Percentiles rank a stretch among this genome's conserved stretches.
phyloP scores from a whole-genome alignment of 805 yeast species.

The Wickerhamomyces mucosus region DNA sequence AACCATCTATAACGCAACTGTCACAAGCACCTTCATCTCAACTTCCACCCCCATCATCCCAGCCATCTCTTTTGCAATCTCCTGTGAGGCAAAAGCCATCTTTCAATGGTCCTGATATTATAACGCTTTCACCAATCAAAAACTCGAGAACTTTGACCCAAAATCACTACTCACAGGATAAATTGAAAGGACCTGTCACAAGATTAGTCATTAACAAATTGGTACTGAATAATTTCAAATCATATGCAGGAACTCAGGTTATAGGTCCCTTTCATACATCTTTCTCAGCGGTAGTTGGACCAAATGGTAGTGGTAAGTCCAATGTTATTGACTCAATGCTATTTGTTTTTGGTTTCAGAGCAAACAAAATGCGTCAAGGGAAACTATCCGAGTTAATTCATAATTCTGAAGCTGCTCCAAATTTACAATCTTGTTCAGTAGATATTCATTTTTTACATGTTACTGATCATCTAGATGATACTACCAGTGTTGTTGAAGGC shows the following conservation, averaged over 20 bases:
- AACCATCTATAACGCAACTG: slow-evolving; percentile 7
- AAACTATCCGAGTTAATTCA: slow-evolving; percentile 90
- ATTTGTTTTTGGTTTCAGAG: slow-evolving; percentile 95
- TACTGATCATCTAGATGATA: slow-evolving; percentile 43
- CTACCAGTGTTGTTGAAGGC: slow-evolving; percentile 37
- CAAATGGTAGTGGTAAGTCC: slow-evolving; percentile 97
- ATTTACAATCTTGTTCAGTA: slow-evolving; percentile 71
- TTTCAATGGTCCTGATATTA: slow-evolving; percentile 28
- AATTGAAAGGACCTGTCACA: slow-evolving; percentile 26
- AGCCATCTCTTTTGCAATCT: slow-evolving; percentile 16
- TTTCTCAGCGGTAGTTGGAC: slow-evolving; percentile 96
- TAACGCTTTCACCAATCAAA: slow-evolving; percentile 31
- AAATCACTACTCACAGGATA: slow-evolving; percentile 19
- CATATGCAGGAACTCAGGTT: slow-evolving; percentile 87
- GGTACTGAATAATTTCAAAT: slow-evolving; percentile 78
- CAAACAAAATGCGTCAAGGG: slow-evolving; percentile 93
- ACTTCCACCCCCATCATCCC: too few species aligned
- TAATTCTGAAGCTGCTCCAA: slow-evolving; percentile 66
- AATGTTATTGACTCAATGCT: slow-evolving; percentile 94
- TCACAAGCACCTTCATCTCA: slow-evolving; percentile 3
- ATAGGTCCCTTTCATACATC: slow-evolving; percentile 94
- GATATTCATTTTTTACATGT: slow-evolving; percentile 84
- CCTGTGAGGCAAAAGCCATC: slow-evolving; percentile 26
- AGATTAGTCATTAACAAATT: slow-evolving; percentile 70
- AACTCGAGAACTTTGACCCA: slow-evolving; percentile 23